Conservation (phyloP, 192 early-diverging fungal species). For the Gryganskiella cystojenkinii region DNA sequence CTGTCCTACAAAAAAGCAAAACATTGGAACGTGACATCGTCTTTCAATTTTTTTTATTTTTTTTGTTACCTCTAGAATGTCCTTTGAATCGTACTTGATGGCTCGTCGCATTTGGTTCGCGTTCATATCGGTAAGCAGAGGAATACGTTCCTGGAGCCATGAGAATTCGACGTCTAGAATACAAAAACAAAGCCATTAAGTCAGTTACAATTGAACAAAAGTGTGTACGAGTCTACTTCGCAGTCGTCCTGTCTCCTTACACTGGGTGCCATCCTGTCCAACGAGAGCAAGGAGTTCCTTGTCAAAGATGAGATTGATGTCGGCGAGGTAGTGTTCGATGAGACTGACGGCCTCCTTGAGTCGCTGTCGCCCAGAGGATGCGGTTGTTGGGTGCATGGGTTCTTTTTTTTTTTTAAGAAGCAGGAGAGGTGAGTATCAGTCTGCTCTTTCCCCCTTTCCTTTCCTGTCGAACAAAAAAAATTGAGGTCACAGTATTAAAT, state of each 20-base stretch:
- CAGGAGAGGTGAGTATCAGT: too few relatives aligned
- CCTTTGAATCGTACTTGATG: conserved; percentile 49
- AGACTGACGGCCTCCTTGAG: conserved; percentile 32
- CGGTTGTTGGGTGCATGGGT: too few relatives aligned
- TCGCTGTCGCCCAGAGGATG: conserved; percentile 19
- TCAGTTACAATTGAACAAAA: too few relatives aligned
- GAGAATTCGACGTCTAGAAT: conserved; percentile 17
- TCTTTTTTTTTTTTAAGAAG: too few relatives aligned
- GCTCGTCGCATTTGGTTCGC: conserved; percentile 34
- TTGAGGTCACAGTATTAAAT: too few relatives aligned
- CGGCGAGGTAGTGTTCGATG: conserved; percentile 38
- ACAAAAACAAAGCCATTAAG: not conserved
- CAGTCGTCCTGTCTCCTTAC: not conserved
- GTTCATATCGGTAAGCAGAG: conserved; percentile 8
- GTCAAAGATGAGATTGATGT: conserved; percentile 45
- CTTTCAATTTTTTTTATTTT: too few relatives aligned
- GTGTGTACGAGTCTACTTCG: not conserved
- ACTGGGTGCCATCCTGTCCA: conserved; percentile 32
- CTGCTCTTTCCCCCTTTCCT: too few relatives aligned
- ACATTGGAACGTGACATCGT: too few relatives aligned
- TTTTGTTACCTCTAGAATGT: conserved; percentile 37
- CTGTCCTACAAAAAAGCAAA: too few relatives aligned
- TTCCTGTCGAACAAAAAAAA: too few relatives aligned
- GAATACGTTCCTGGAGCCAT: conserved; percentile 13
- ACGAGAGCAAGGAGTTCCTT: conserved; percentile 17